These are phyloP conservation scores for Kodamaea hsintzibuensis DNA, from an alignment of 805 yeast species.

Conservation along the genomic window DNA sequence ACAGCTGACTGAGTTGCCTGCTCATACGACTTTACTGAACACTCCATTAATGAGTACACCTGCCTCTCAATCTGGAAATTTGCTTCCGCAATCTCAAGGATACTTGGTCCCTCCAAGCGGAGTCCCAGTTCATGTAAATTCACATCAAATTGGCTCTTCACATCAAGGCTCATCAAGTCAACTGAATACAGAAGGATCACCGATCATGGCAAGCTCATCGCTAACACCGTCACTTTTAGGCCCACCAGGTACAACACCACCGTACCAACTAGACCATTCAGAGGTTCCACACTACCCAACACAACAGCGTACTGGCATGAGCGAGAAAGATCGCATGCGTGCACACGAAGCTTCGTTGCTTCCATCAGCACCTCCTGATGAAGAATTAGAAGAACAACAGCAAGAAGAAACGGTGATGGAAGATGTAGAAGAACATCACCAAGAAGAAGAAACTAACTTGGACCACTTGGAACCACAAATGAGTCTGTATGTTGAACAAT, in stretches of 20 bases:
- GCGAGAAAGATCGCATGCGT: conserved; percentile 61
- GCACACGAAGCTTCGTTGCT: conserved; percentile 57
- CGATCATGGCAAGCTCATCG: background rate
- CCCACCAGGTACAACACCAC: background rate
- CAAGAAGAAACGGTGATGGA: background rate
- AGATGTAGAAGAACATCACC: background rate
- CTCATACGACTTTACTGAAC: background rate
- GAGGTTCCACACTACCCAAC: conserved; percentile 4
- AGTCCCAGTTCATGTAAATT: background rate
- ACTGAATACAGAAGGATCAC: background rate
- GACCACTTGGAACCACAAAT: background rate
- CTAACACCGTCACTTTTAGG: background rate
- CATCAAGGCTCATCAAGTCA: background rate
- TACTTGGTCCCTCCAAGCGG: background rate
- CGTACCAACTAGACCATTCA: conserved; percentile 1
- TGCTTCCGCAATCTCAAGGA: background rate
- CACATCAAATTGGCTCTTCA: background rate
- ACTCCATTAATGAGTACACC: conserved; percentile 2
- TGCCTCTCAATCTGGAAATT: background rate
- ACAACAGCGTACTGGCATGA: conserved; percentile 15
- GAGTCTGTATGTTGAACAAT: conserved; percentile 2
- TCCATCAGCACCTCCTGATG: conserved; percentile 44
- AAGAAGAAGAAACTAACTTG: background rate
- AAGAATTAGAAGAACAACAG: conserved; percentile 1
- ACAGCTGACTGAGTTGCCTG: background rate